Conservation (phyloP, 495 filamentous ascomycete species). For the Hyaloscypha bicolor region DNA sequence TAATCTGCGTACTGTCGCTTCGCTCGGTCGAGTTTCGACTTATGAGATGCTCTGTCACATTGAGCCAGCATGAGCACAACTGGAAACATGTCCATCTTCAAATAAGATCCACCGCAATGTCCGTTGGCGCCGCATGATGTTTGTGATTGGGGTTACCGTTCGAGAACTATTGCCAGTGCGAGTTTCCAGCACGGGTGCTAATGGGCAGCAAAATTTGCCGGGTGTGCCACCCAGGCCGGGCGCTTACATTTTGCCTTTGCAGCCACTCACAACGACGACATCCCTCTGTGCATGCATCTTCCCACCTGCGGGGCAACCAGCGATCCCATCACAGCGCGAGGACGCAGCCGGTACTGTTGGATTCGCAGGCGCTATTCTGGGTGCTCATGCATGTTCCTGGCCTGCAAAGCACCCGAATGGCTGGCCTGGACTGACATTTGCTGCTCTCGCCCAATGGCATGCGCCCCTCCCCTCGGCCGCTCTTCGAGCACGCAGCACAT, state of each 20-base stretch:
- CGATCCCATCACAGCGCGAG: background rate
- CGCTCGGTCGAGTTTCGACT: slow-evolving; percentile 1
- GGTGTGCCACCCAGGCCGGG: background rate
- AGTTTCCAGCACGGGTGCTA: slow-evolving; percentile 3
- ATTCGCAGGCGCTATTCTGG: slow-evolving; percentile 7
- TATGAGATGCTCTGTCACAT: slow-evolving; percentile 8
- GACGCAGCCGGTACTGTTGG: background rate
- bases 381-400: slow-evolving; percentile 19
- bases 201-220: background rate
- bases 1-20: background rate
- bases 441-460: background rate
- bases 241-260: background rate
- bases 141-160: slow-evolving; percentile 5
- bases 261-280: background rate
- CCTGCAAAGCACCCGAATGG: background rate
- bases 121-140: background rate
- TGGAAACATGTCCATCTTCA: background rate
- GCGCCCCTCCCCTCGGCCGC: background rate
- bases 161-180: background rate
- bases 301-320: background rate
- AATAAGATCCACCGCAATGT: slow-evolving; percentile 11
- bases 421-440: background rate
- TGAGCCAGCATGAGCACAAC: background rate
- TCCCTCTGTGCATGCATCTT: background rate
- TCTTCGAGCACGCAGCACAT: background rate